Base-by-base conservation (phyloP, 2,329 filamentous ascomycete genomes). In the Laburnicola sp. region DNA sequence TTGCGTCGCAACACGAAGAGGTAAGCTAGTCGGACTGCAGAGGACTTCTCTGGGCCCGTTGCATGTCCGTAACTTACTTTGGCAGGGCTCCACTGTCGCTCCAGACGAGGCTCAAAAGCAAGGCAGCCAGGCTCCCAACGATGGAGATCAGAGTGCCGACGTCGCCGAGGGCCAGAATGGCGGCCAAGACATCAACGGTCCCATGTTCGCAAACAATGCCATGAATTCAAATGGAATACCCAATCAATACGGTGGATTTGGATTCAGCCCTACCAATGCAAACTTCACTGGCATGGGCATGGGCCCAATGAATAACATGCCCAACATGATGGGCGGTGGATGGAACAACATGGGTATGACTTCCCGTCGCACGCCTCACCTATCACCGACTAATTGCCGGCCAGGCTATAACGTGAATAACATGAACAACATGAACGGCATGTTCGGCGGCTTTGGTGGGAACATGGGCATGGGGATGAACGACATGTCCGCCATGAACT, bases 301-400 rank as follows among this genome's bases (percentile, higher is more conserved):
- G 62, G 53, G 45, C 36, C 27, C 48, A 27, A 67, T 69, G 62
- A 62, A 62, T 39, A 60, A 59, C 42, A 71, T 72, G 66, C 46
- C 63, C 6, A 79, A 78, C 62, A 75, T 72, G 54, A 78, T 79
- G 75, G 64, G 64, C 39, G 70, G 74, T 68, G 75, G 72, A 84
- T 89, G 86, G 87, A 88, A 85, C 78, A 91, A 59, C 30, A 96
- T 97, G 89, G 89, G 92, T 97, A 83, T 70, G 89, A 80, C 41
- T 7, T 28, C 25, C 28, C 31, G 26, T 16, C 53, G 25, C 26
- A 32, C 23, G 32, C 28, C 9, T 16, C 3, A 45, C 51, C 56
- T 61, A 40, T 47, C 46, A 34, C 43, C 44, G 30, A 41, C 69
- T 68, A 62, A 66, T 41, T 11, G 4, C 6, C 16, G 7, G 4